Evolutionary conservation across 108 stramenopile genomes (phyloP), one percentile per base, ranked within the genome.

Genomic region (Cyclostephanos invisitatus): DNA sequence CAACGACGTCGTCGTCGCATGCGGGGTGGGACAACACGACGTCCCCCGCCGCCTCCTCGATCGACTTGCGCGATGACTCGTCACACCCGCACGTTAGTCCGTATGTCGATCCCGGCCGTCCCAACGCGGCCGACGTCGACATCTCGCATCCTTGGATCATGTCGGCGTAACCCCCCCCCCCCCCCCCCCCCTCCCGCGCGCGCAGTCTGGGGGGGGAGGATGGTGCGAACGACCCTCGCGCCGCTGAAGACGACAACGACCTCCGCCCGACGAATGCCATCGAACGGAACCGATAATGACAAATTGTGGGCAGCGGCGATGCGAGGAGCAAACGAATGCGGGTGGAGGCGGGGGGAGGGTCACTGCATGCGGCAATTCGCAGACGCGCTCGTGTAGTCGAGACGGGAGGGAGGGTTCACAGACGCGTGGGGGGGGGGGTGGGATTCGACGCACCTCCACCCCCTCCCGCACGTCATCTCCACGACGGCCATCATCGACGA

Each of bases 81-180:
- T 62, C 86, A 25, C 82, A 70, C 37, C 82, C 82, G 10, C 78
- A 72, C 18, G 73, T 85, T 42, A 58, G 40, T 32, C 84, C 82
- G 44, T 59, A 70, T 29, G 75, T 82, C 44, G 82, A 80, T 1
- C 75, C 76, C 8, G 81, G 86, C 35, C 85, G 90, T 6, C 67
- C 77, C 36, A 84, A 92, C 57, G 91, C 89, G 59, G 89, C 88
- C 59, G 89, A 92, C 62, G 85, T 90, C 18, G 91, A 92, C 67
- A 54, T 92, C 54, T 84, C 88, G 56, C 87, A 89, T 82, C 91
- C 91, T 1, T 86, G 77, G 77, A 62, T 85, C 59, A 72, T 86
- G 22, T 86, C 83, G 27, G 47, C 50, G 7, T 27, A 74, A 27
- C 62, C 57, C 38, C 64, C 70, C 50, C n/a, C n/a, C n/a, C n/a